A percentile compares a stretch with the other conserved stretches of the same genome.
Evolutionary conservation across 805 yeast species (phyloP).

Genomic region (Kregervanrija pseudodelftensis): DNA sequence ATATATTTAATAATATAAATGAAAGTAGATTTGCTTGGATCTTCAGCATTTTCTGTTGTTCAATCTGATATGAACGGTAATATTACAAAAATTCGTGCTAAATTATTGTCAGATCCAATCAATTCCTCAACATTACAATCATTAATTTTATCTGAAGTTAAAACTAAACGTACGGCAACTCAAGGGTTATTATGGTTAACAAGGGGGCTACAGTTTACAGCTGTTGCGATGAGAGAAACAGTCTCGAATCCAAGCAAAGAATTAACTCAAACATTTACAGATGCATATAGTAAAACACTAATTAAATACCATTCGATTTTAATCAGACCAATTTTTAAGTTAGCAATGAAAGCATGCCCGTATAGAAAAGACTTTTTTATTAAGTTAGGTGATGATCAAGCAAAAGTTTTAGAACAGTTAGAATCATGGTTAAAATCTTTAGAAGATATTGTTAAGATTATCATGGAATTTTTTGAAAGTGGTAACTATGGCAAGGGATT

Average conservation of each 20-base stretch:
- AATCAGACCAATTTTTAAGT: conserved; percentile 78
- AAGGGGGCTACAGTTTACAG: conserved; percentile 86
- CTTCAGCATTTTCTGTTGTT: conserved; percentile 78
- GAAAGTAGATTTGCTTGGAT: conserved; percentile 56
- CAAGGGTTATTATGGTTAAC: conserved; percentile 87
- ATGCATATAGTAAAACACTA: conserved; percentile 76
- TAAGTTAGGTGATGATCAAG: conserved; percentile 74
- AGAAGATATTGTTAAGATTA: conserved; percentile 64
- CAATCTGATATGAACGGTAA: conserved; percentile 87
- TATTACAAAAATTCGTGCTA: conserved; percentile 64
- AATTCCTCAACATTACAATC: conserved; percentile 67
- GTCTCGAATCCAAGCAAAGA: conserved; percentile 57
- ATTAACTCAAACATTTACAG: conserved; percentile 70
- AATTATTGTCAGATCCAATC: conserved; percentile 58
- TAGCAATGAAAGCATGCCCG: conserved; percentile 95
- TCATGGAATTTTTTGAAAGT: conserved; percentile 65
- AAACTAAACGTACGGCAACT: conserved; percentile 65
- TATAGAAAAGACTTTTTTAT: conserved; percentile 79
- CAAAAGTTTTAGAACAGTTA: conserved; percentile 58
- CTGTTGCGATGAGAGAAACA: conserved; percentile 78
- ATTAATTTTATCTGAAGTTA: conserved; percentile 65
- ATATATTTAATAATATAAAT: neutral
- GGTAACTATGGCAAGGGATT: conserved; percentile 89
- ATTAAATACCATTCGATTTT: conserved; percentile 76
- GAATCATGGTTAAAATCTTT: conserved; percentile 69